phyloP scores from a whole-genome alignment of 2,329 filamentous ascomycete species.

The Fusarium newnesense region DNA sequence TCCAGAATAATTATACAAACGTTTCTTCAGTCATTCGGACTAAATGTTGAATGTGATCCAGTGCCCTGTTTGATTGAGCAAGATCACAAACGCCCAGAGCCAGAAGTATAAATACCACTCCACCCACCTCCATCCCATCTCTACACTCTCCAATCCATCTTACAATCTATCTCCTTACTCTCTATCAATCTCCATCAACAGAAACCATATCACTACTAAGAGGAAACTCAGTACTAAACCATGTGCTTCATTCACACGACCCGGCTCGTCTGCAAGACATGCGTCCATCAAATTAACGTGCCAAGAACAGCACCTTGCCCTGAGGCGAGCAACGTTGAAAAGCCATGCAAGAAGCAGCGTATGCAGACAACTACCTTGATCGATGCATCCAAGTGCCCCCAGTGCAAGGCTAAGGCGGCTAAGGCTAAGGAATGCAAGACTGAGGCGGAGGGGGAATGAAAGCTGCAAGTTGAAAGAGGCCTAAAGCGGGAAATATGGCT shows the following conservation, averaged over 20 bases:
- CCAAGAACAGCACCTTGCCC: not conserved
- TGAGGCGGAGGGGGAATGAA: not conserved
- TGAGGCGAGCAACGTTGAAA: not conserved
- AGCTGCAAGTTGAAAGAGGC: accelerated
- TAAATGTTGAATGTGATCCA: not conserved
- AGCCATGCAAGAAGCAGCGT: not conserved
- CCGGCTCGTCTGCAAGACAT: not conserved
- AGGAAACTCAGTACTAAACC: accelerated
- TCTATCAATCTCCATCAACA: not conserved
- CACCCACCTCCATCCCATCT: not conserved
- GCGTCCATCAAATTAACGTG: not conserved
- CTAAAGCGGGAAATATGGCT: not conserved
- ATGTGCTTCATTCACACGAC: not conserved
- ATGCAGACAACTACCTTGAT: not conserved
- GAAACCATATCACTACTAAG: too few species aligned
- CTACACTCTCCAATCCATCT: not conserved
- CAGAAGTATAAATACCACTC: not conserved
- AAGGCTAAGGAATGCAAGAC: not conserved
- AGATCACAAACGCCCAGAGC: not conserved
- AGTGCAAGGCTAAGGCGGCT: not conserved
- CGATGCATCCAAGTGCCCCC: not conserved
- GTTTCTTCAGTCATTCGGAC: accelerated
- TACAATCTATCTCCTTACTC: not conserved
- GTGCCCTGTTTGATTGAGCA: not conserved
- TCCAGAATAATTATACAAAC: not conserved